Evolutionary conservation across 768 basidiomycete species (phyloP).

Genomic region (Mycena rosella): DNA sequence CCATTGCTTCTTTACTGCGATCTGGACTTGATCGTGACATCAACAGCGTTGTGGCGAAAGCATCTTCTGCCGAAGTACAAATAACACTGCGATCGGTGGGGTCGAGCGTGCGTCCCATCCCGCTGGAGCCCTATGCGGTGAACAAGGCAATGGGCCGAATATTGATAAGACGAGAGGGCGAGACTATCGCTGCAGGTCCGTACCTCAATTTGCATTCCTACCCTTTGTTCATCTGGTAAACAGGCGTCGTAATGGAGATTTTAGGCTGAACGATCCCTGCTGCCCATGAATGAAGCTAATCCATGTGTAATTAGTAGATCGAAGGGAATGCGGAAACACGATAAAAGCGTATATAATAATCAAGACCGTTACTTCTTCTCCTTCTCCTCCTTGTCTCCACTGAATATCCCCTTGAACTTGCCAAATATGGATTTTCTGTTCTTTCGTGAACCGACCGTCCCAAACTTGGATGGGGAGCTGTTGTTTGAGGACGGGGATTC

Average conservation of each 20-base stretch:
- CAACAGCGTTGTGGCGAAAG: conserved; percentile 86
- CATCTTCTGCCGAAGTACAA: conserved; percentile 86
- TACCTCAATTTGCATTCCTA: not conserved
- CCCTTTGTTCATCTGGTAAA: conserved; percentile 12
- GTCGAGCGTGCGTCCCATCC: conserved; percentile 68
- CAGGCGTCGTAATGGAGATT: conserved; percentile 62
- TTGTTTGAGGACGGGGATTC: conserved; percentile 34
- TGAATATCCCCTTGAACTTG: conserved; percentile 66
- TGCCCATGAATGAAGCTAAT: not conserved
- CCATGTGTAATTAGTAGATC: conserved; percentile 4
- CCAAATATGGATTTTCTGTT: conserved; percentile 68
- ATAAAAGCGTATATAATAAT: not conserved
- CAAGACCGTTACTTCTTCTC: conserved; percentile 39
- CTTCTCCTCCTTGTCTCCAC: conserved; percentile 58
- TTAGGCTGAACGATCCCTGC: conserved; percentile 38
- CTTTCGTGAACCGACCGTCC: conserved; percentile 56
- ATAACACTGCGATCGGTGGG: conserved; percentile 74
- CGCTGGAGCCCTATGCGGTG: conserved; percentile 84
- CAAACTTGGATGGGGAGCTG: conserved; percentile 51
- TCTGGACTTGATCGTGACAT: conserved; percentile 2
- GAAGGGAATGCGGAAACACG: not conserved
- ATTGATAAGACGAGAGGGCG: conserved; percentile 87
- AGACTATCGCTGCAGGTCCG: conserved; percentile 93
- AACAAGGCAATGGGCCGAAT: conserved; percentile 99
- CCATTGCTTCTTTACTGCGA: not conserved